These are phyloP conservation scores for Talaromyces rugulosus DNA, from an alignment of 2,329 filamentous ascomycete species.

Conservation along the genomic window DNA sequence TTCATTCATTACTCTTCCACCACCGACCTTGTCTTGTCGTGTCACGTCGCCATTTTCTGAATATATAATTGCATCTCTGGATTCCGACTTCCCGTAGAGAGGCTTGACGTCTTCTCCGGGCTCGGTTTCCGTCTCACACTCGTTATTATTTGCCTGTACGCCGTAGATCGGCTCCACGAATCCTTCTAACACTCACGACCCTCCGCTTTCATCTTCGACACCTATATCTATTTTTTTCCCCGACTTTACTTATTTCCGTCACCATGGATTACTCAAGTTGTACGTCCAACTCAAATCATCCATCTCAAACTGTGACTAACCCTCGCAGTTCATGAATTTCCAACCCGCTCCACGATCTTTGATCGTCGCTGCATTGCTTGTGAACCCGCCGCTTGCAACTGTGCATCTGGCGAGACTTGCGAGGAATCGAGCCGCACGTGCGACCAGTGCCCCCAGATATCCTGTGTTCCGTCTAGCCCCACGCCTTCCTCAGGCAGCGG, in stretches of 20 bases:
- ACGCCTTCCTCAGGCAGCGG: conserved; percentile 17
- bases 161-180: conserved; percentile 28
- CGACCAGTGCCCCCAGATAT: conserved; percentile 54
- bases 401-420: conserved; percentile 53
- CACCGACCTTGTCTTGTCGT: background rate
- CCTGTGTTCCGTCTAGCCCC: conserved; percentile 48
- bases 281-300: conserved; percentile 13
- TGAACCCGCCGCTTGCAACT: conserved; percentile 55
- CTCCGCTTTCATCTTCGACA: conserved; percentile 14
- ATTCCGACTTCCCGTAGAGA: background rate
- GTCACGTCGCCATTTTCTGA: background rate
- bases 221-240: background rate
- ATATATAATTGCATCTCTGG: background rate
- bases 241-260: conserved; percentile 8
- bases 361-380: conserved; percentile 53
- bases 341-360: conserved; percentile 23
- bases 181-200: background rate
- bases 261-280: conserved; percentile 26
- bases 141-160: conserved; percentile 15
- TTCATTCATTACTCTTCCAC: background rate
- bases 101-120: conserved; percentile 13
- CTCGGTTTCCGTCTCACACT: conserved; percentile 10
- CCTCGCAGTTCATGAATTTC: conserved; percentile 13
- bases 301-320: background rate
- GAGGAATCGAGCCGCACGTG: conserved; percentile 58